Percentiles rank a stretch among this genome's conserved stretches.
Conservation (phyloP, 805 yeast genomes). For the Sugiyamaella valdiviana region DNA sequence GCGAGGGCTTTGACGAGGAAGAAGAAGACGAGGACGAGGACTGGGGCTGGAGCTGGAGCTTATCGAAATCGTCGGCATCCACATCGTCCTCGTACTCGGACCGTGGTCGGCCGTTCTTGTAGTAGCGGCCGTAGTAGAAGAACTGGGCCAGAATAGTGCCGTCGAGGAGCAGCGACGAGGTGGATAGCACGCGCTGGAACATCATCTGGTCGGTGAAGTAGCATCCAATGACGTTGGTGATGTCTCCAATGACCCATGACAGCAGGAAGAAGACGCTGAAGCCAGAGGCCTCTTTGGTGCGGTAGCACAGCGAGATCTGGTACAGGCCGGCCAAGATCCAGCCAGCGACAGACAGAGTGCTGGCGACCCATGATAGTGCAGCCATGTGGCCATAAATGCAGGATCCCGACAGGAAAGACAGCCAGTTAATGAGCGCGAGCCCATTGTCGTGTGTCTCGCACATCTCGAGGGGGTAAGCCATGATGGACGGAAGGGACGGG, state of each 20-base stretch:
- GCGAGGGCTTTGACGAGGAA: neutral
- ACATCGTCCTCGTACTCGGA: constrained; percentile 1
- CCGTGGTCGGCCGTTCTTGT: constrained; percentile 1
- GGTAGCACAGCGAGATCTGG: constrained; percentile 26
- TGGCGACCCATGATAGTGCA: constrained; percentile 19
- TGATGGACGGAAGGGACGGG: neutral
- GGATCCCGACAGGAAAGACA: constrained; percentile 11
- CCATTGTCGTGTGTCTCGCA: constrained; percentile 8
- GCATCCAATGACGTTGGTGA: constrained; percentile 29
- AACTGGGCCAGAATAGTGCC: constrained; percentile 23
- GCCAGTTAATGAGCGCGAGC: constrained; percentile 7
- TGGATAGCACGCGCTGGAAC: constrained; percentile 28
- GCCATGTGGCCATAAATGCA: constrained; percentile 12
- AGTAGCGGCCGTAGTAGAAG: constrained; percentile 21
- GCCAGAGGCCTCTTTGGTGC: constrained; percentile 26
- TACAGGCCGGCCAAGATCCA: constrained; percentile 29
- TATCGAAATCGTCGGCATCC: neutral
- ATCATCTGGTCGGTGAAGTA: constrained; percentile 28
- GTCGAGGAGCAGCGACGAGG: constrained; percentile 23
- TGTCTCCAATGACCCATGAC: constrained; percentile 30
- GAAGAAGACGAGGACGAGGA: neutral
- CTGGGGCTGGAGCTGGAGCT: neutral
- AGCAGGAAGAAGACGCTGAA: constrained; percentile 26
- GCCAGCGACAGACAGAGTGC: constrained; percentile 24
- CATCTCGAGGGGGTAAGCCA: neutral